Evolutionary conservation across 345 rosid genomes (phyloP).

Genomic region (Eucalyptus sp.): DNA sequence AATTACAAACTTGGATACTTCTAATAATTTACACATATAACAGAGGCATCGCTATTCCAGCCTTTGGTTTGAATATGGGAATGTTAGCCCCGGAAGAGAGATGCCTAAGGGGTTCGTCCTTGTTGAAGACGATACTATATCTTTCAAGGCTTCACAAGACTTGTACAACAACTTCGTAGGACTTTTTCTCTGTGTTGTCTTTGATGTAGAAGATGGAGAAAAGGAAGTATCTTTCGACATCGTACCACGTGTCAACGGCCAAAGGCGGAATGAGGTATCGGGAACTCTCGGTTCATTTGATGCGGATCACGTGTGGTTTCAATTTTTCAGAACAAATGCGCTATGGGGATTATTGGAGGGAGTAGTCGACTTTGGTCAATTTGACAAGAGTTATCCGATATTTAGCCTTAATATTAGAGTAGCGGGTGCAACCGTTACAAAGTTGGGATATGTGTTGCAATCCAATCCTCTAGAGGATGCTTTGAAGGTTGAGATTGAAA

Average conservation of each 20-base stretch:
- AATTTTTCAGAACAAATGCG: fast-evolving
- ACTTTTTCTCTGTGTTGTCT: neutral
- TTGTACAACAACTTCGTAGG: neutral
- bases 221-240: neutral
- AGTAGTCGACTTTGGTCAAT: neutral
- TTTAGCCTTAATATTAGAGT: too few relatives aligned
- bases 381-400: neutral
- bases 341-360: neutral
- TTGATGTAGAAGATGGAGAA: neutral
- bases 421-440: neutral
- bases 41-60: too few relatives aligned
- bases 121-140: neutral
- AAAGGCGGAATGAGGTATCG: neutral
- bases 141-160: neutral
- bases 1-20: too few relatives aligned
- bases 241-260: neutral
- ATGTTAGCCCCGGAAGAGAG: too few relatives aligned
- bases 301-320: neutral
- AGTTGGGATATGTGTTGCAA: neutral
- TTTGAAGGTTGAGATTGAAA: neutral
- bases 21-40: too few relatives aligned
- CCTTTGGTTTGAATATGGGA: too few relatives aligned
- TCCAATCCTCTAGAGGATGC: neutral
- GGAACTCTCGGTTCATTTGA: neutral
- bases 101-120: too few relatives aligned